phyloP scores from a whole-genome alignment of 78 protist genomes.

The Dictyostelium brefeldianum region DNA sequence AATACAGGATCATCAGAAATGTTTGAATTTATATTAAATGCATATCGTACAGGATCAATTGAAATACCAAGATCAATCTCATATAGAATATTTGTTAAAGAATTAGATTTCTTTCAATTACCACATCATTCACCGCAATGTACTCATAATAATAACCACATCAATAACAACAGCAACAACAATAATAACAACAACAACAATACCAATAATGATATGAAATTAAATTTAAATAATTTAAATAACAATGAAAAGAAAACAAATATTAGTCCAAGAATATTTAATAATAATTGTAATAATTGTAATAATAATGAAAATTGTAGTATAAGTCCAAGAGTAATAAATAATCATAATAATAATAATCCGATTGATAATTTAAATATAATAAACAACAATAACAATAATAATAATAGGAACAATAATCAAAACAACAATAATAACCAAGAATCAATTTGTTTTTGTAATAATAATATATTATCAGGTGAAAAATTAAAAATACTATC shows the following conservation, averaged over 20 bases:
- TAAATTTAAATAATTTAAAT: not conserved
- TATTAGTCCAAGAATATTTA: not conserved
- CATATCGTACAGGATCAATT: constrained; percentile 36
- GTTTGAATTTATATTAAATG: constrained; percentile 55
- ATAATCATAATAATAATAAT: too few relatives aligned
- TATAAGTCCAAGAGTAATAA: not conserved
- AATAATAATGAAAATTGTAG: not conserved
- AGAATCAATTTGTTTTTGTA: not conserved
- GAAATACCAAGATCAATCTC: not conserved
- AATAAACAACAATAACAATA: not conserved
- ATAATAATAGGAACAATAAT: not conserved
- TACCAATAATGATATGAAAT: not conserved
- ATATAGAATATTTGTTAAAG: constrained; percentile 21
- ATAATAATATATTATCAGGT: constrained; percentile 21
- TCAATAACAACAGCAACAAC: not conserved
- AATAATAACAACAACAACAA: not conserved
- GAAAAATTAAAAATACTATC: constrained; percentile 42
- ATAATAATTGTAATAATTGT: not conserved
- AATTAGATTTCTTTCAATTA: constrained; percentile 58
- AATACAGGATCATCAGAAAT: not conserved
- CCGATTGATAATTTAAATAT: not conserved
- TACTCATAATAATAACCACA: not conserved
- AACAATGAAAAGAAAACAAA: not conserved
- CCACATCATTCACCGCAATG: constrained; percentile 21
- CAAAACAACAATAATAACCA: not conserved